phyloP scores from a whole-genome alignment of 306 rosid genomes.

The Casuarina glauca region DNA sequence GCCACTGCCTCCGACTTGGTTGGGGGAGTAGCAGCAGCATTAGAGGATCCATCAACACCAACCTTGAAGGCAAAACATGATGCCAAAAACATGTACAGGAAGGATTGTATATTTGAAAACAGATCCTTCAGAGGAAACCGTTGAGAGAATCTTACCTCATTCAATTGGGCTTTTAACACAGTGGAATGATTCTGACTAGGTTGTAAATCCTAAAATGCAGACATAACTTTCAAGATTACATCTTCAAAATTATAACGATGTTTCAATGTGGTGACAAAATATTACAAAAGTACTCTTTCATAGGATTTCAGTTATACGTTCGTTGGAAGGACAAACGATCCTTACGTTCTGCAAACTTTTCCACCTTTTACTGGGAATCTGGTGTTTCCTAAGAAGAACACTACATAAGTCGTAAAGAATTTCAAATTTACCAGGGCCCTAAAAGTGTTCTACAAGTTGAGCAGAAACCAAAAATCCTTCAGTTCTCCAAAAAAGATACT shows the following conservation, averaged over 20 bases:
- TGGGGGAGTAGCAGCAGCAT: conserved; percentile 37
- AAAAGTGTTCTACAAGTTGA: not conserved
- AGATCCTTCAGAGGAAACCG: conserved; percentile 25
- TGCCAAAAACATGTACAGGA: conserved; percentile 38
- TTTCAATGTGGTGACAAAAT: too few species aligned
- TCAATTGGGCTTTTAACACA: conserved; percentile 50
- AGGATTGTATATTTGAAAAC: conserved; percentile 33
- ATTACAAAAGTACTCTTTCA: too few species aligned
- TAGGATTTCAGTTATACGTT: not conserved
- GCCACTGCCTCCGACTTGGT: conserved; percentile 42
- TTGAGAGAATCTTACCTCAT: conserved; percentile 46
- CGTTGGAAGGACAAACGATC: not conserved
- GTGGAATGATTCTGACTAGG: conserved; percentile 30
- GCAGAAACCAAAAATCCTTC: not conserved
- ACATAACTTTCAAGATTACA: not conserved
- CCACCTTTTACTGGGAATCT: not conserved
- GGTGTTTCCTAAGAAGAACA: not conserved
- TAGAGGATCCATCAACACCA: conserved; percentile 51
- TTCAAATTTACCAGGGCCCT: not conserved
- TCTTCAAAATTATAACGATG: too few species aligned
- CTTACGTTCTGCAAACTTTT: not conserved
- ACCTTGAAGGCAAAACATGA: conserved; percentile 59
- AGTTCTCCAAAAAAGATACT: not conserved
- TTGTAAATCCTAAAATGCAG: conserved; percentile 39
- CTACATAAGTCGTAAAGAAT: not conserved